Evolutionary conservation across 1,284 basidiomycete genomes (phyloP), one percentile per base, ranked within the genome.

Genomic region (Fomitopsis betulina): DNA sequence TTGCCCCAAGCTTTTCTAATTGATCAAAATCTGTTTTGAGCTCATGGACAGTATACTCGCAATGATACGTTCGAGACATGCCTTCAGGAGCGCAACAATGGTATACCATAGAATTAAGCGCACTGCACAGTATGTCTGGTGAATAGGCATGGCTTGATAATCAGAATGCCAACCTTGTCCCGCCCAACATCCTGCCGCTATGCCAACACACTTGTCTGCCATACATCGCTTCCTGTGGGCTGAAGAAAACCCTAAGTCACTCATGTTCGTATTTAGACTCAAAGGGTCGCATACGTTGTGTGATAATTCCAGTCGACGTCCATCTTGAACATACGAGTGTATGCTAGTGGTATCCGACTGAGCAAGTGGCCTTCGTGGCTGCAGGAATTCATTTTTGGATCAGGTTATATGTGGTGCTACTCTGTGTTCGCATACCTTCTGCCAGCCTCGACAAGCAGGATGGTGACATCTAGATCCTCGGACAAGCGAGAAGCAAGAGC

Each of bases 1-100:
- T n/a, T n/a, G n/a, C 74, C 13, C 75, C 75, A 0, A 63, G 60
- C 9, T 61, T 42, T 10, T 67, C 76, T 77, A 77, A 79, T 10
- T 67, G 63, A 49, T 76, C 72, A 53, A 76, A 79, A 57, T 79
- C 78, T 63, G 63, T 10, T 17, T 33, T 7, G 3, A 21, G 5
- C 1, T 54, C 17, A 54, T 43, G 5, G 47, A 5, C 13, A 13
- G 17, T 17, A 3, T 17, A 7, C 3, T 13, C 23, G 7, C n/a
- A n/a, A 3, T 15, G 17, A 2, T 38, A 39, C n/a, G 10, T 40
- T 19, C 3, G 7, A 19, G 43, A 4, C 43, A 15, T 19, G 63
- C 65, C 65, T 59, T 62, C 55, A 1, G 65, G 63, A 15, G 45
- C 59, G 42, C 61, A 58, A 10, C 60, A 60, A 25, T 67, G 63